phyloP scores from a whole-genome alignment of 164 flowering plant genomes.

The Sextonia rubra region DNA sequence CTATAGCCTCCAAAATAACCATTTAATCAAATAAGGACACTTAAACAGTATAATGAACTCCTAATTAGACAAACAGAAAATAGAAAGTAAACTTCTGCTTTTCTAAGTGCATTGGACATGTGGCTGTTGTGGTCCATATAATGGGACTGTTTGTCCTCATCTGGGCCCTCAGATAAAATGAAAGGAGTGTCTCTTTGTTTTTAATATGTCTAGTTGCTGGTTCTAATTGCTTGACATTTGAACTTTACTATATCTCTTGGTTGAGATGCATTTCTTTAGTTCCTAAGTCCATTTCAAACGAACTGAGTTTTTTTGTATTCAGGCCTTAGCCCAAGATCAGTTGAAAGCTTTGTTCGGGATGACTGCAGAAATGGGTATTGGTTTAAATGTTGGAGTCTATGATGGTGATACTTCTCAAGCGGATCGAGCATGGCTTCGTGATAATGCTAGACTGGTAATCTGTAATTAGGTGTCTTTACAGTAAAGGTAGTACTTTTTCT shows the following conservation, averaged over 20 bases:
- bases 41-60: too few species aligned
- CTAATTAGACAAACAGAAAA: too few species aligned
- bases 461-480: slow-evolving; percentile 4
- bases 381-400: slow-evolving; percentile 67
- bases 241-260: not conserved
- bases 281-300: not conserved
- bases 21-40: too few species aligned
- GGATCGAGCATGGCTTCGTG: slow-evolving; percentile 64
- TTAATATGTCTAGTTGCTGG: not conserved
- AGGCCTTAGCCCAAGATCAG: slow-evolving; percentile 99
- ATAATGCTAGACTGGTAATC: slow-evolving; percentile 81
- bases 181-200: not conserved
- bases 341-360: slow-evolving; percentile 52
- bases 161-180: too few species aligned
- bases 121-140: too few species aligned
- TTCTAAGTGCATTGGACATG: too few species aligned
- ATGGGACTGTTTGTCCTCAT: too few species aligned
- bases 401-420: slow-evolving; percentile 86
- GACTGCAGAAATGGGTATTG: slow-evolving; percentile 40
- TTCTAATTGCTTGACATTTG: not conserved
- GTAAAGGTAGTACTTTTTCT: slow-evolving; percentile 7
- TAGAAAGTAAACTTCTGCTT: too few species aligned
- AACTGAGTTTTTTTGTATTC: slow-evolving; percentile 15
- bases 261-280: slow-evolving; percentile 5
- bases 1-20: too few species aligned